Evolutionary conservation across 2,329 filamentous ascomycete species (phyloP).

Genomic region (Fusarium buharicum): DNA sequence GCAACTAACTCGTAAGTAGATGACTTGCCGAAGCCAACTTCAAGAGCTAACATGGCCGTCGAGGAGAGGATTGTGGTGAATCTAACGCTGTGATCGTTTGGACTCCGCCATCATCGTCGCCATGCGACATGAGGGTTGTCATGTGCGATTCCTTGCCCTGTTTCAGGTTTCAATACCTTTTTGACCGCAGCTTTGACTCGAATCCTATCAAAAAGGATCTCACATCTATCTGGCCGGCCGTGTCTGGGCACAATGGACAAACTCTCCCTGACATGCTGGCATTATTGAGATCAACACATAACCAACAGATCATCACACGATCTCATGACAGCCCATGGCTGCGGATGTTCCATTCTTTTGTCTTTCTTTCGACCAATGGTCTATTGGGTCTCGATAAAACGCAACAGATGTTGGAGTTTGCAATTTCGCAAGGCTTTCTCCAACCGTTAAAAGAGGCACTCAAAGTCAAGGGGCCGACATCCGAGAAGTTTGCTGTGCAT

Average conservation of each 20-base stretch:
- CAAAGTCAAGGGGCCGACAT: accelerated
- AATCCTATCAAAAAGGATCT: no score
- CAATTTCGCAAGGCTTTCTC: not conserved
- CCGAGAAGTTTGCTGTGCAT: accelerated
- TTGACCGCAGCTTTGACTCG: no score
- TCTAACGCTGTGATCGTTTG: not conserved
- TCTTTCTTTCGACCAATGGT: not conserved
- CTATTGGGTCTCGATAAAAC: accelerated
- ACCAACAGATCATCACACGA: no score
- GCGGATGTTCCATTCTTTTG: accelerated
- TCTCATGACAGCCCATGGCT: no score
- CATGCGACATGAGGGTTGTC: accelerated
- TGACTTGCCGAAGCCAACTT: accelerated
- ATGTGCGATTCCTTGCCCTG: not conserved
- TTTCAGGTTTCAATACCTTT: not conserved
- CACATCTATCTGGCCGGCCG: no score
- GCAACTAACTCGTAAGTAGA: accelerated
- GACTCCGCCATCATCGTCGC: not conserved
- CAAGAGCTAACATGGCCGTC: not conserved
- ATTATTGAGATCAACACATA: no score
- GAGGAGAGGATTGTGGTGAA: accelerated
- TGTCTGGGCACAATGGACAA: no score
- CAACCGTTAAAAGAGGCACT: not conserved
- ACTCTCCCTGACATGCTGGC: no score
- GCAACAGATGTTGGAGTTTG: accelerated